These are phyloP conservation scores for Triticum urartu DNA, from an alignment of 176 grass and related monocot species.

Conservation along the genomic window DNA sequence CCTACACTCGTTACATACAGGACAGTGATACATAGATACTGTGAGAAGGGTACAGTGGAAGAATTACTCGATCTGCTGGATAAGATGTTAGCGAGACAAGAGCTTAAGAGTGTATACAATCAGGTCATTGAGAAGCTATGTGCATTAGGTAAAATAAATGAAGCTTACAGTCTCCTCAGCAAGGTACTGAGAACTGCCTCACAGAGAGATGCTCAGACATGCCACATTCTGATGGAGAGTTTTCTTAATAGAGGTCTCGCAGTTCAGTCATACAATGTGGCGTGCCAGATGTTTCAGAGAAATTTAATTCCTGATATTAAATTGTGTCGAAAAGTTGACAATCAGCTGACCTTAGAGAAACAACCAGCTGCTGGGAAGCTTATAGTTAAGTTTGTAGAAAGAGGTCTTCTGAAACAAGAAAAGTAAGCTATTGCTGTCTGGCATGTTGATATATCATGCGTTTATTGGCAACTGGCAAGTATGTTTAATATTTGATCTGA, in stretches of 20 bases:
- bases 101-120: constrained; percentile 70
- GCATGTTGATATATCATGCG: neutral
- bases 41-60: constrained; percentile 64
- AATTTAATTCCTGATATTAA: constrained; percentile 78
- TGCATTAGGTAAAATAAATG: constrained; percentile 64
- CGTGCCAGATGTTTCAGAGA: constrained; percentile 76
- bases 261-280: constrained; percentile 74
- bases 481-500: neutral
- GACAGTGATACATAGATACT: constrained; percentile 89
- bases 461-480: constrained; percentile 2
- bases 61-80: constrained; percentile 74
- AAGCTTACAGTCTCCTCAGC: constrained; percentile 65
- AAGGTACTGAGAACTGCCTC: constrained; percentile 86
- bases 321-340: constrained; percentile 63
- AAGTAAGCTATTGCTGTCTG: constrained; percentile 34
- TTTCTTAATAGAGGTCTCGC: constrained; percentile 55
- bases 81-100: constrained; percentile 69
- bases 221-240: constrained; percentile 75
- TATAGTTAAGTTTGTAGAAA: constrained; percentile 76
- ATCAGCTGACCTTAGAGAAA: constrained; percentile 43
- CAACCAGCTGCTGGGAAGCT: constrained; percentile 58
- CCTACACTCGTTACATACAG: constrained; percentile 89
- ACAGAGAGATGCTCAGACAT: constrained; percentile 71
- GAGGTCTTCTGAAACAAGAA: constrained; percentile 57
- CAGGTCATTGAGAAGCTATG: constrained; percentile 88